phyloP scores from a whole-genome alignment of 768 basidiomycete genomes.

The Hysterangium stoloniferum region DNA sequence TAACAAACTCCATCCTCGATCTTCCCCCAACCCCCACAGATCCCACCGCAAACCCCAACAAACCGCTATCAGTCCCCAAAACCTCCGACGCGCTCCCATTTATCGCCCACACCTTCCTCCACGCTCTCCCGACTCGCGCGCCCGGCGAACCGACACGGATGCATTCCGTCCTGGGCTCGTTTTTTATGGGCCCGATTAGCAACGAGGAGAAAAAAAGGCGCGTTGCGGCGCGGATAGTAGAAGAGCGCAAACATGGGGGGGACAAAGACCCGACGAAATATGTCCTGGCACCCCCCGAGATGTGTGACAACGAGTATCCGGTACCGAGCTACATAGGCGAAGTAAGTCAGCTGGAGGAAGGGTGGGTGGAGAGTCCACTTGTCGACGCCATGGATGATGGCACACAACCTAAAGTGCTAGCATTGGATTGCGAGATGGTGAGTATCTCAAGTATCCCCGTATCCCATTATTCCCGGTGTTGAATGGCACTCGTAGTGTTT shows the following conservation, averaged over 20 bases:
- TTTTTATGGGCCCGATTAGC: conserved; percentile 76
- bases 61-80: conserved; percentile 42
- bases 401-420: conserved; percentile 49
- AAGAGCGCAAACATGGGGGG: conserved; percentile 42
- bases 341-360: conserved; percentile 49
- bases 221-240: conserved; percentile 27
- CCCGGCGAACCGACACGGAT: conserved; percentile 82
- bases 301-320: conserved; percentile 93
- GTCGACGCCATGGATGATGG: conserved; percentile 23
- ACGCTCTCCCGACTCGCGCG: conserved; percentile 88
- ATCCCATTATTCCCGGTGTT: neutral
- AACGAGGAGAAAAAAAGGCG: conserved; percentile 73
- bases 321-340: conserved; percentile 80
- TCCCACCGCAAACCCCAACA: conserved; percentile 48
- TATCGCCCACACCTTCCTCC: conserved; percentile 75
- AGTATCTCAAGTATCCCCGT: conserved; percentile 18
- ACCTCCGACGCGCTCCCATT: conserved; percentile 44
- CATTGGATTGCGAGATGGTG: conserved; percentile 98
- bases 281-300: conserved; percentile 70
- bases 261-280: conserved; percentile 64
- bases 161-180: conserved; percentile 76
- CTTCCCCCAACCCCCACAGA: conserved; percentile 66
- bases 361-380: conserved; percentile 80
- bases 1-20: conserved; percentile 66
- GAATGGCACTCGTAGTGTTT: conserved; percentile 47